Evolutionary conservation across 495 filamentous ascomycete genomes (phyloP), one percentile per base, ranked within the genome.

Genomic region (Hypoxylon fuscum): DNA sequence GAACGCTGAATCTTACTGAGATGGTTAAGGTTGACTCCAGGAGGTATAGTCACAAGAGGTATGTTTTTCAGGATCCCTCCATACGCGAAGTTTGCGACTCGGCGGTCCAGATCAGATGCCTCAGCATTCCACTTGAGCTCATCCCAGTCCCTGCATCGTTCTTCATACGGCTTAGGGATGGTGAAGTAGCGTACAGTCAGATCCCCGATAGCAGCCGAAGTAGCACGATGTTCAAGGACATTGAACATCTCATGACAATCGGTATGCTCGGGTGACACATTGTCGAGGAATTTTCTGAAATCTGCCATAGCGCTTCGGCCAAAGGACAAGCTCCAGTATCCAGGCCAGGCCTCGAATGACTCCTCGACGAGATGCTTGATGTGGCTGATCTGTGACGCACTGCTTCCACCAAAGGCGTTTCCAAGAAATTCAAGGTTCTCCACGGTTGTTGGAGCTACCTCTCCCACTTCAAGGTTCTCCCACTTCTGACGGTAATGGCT

Each of bases 221-320:
- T 71, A 10, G 72, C 60, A 1, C 73, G 77, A 25, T 71, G 74
- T 48, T 78, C 77, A 10, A 77, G 42, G 1, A 66, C 10, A 34
- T 73, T 71, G 42, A 74, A 77, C 0, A 76, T 60, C 25, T 73
- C 71, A 25, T 71, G 76, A 31, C 58, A 59, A 1, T 63, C 32
- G 1, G 59, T 27, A 8, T 67, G 57, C 1, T 57, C 27, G 0
- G 62, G 66, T 1, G 55, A 20, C 7, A 18, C 7, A 1, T 32
- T 46, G 2, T 45, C 5, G 27, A 54, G 9, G 45, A 74, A 68
- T 11, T n/a, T 11, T 5, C 32, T 21, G 12, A 75, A 62, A 3
- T 63, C 45, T 12, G 45, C 17, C 6, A 44, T 53, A 6, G 71
- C 74, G 1, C 37, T 45, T 9, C 55, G 52, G 14, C 67, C 68